Percentiles rank a stretch among this genome's conserved stretches.
Conservation (phyloP, 2,329 filamentous ascomycete genomes). For the Clonostachys solani region DNA sequence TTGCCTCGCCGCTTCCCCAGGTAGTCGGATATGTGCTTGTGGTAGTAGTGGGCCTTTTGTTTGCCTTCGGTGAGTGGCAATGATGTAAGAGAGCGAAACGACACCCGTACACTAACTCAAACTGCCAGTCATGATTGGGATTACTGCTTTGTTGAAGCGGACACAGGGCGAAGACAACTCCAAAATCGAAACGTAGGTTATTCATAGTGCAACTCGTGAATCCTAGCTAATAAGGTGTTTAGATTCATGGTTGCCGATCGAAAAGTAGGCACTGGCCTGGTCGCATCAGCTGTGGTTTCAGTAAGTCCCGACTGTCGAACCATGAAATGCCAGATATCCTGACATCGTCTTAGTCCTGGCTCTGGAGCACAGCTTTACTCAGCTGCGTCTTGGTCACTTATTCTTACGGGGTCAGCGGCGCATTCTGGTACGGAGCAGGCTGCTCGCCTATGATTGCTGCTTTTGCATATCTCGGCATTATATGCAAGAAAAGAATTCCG, state of each 20-base stretch:
- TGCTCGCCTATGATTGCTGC: constrained; percentile 77
- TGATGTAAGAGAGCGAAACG: too few species aligned
- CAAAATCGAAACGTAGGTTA: constrained; percentile 40
- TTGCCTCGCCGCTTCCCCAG: constrained; percentile 14
- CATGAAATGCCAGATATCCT: too few species aligned
- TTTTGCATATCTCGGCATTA: constrained; percentile 80
- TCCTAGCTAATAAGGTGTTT: too few species aligned
- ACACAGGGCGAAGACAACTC: constrained; percentile 45
- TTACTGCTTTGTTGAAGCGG: constrained; percentile 39
- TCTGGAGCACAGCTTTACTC: constrained; percentile 75
- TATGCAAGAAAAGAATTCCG: constrained; percentile 75
- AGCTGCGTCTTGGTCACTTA: constrained; percentile 73
- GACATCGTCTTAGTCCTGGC: constrained; percentile 59
- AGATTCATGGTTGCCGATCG: constrained; percentile 5
- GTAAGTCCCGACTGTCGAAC: constrained; percentile 8
- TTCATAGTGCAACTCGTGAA: too few species aligned
- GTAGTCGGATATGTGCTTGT: constrained; percentile 24
- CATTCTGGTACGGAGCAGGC: constrained; percentile 50
- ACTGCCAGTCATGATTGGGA: constrained; percentile 33
- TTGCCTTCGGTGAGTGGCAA: constrained; percentile 12
- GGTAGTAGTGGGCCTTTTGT: constrained; percentile 23
- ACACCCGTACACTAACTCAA: too few species aligned
- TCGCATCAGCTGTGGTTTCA: constrained; percentile 6
- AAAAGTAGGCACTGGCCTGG: constrained; percentile 4
- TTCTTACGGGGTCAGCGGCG: constrained; percentile 59